Conservation (phyloP, 768 basidiomycete genomes). For the Lepiota brunneoincarnata region DNA sequence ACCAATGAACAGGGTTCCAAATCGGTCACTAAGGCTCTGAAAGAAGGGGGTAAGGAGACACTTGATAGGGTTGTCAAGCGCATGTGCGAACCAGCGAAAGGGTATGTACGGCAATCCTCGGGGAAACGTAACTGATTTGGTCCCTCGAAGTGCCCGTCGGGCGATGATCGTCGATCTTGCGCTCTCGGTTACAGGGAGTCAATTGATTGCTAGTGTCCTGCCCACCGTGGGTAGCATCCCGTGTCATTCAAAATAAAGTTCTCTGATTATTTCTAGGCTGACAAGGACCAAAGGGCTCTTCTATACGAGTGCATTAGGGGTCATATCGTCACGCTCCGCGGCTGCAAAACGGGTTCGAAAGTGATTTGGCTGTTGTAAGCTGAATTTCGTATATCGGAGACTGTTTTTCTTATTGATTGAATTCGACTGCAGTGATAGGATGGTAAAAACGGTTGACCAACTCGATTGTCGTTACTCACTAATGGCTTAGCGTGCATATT, state of each 20-base stretch:
- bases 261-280: slow-evolving; percentile 47
- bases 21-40: slow-evolving; percentile 82
- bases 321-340: slow-evolving; percentile 86
- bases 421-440: slow-evolving; percentile 32
- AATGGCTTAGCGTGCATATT: slow-evolving; percentile 38
- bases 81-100: slow-evolving; percentile 85
- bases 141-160: slow-evolving; percentile 46
- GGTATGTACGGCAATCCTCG: slow-evolving; percentile 37
- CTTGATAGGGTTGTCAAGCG: slow-evolving; percentile 71
- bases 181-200: slow-evolving; percentile 80
- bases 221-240: slow-evolving; percentile 53
- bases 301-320: slow-evolving; percentile 85
- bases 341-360: slow-evolving; percentile 88
- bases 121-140: neutral
- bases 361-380: slow-evolving; percentile 85
- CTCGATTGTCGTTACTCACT: slow-evolving; percentile 6
- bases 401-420: slow-evolving; percentile 1
- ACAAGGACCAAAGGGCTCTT: slow-evolving; percentile 80
- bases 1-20: slow-evolving; percentile 87
- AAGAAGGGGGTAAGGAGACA: slow-evolving; percentile 78
- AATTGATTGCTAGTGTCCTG: slow-evolving; percentile 78
- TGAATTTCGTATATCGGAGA: neutral
- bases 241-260: slow-evolving; percentile 1
- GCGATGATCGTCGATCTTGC: slow-evolving; percentile 88
- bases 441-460: slow-evolving; percentile 25